Evolutionary conservation across 2,329 filamentous ascomycete species (phyloP).

Genomic region (Exophiala xenobiotica): DNA sequence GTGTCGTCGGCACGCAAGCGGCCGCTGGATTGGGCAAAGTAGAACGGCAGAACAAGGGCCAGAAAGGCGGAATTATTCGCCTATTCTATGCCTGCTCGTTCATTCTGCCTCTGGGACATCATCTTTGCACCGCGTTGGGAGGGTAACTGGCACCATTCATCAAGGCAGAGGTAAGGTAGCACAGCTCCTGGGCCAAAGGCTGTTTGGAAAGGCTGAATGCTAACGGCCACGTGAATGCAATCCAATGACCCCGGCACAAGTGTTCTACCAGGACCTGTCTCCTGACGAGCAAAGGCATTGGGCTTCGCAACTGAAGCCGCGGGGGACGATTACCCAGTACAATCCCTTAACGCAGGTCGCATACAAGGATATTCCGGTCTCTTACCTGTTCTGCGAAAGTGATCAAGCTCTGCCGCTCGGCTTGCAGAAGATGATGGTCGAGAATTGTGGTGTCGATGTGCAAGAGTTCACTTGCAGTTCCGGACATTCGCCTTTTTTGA

Average conservation of each 20-base stretch:
- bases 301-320: slow-evolving; percentile 12
- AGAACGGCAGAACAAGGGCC: slow-evolving; percentile 29
- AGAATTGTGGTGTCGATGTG: slow-evolving; percentile 10
- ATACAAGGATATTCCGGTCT: slow-evolving; percentile 24
- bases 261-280: slow-evolving; percentile 40
- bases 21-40: slow-evolving; percentile 33
- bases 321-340: slow-evolving; percentile 7
- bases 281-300: slow-evolving; percentile 24
- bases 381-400: slow-evolving; percentile 41
- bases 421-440: slow-evolving; percentile 40
- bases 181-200: background rate
- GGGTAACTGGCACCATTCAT: slow-evolving; percentile 15
- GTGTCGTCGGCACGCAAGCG: slow-evolving; percentile 35
- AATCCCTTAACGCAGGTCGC: slow-evolving; percentile 11
- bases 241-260: slow-evolving; percentile 14
- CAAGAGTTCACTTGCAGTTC: slow-evolving; percentile 14
- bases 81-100: slow-evolving; percentile 39
- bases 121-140: slow-evolving; percentile 8
- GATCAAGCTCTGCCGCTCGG: slow-evolving; percentile 40
- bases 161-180: slow-evolving; percentile 10
- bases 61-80: slow-evolving; percentile 33
- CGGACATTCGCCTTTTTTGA: slow-evolving; percentile 26
- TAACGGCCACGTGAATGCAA: no score
- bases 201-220: no score
- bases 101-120: slow-evolving; percentile 30